Conservation (phyloP, 768 basidiomycete genomes). For the Coprinopsis strossmayeri region DNA sequence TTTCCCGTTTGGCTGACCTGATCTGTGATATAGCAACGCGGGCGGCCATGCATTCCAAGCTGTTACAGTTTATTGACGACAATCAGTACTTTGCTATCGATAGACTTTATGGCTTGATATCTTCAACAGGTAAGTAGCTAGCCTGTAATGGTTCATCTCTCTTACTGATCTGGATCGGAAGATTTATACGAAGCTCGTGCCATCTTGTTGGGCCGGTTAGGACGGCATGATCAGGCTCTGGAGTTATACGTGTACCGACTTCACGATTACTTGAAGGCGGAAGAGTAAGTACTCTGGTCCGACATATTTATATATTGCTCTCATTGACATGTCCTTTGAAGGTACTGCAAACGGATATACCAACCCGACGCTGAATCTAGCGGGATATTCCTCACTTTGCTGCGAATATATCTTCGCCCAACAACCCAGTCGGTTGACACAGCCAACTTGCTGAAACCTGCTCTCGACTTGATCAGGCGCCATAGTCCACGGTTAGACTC, state of each 20-base stretch:
- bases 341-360: slow-evolving; percentile 87
- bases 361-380: slow-evolving; percentile 46
- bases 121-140: slow-evolving; percentile 58
- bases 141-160: background rate
- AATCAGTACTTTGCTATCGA: slow-evolving; percentile 71
- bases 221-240: slow-evolving; percentile 90
- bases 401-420: slow-evolving; percentile 84
- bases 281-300: slow-evolving; percentile 53
- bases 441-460: slow-evolving; percentile 65
- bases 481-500: slow-evolving; percentile 82
- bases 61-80: slow-evolving; percentile 70
- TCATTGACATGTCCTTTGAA: slow-evolving; percentile 23
- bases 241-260: slow-evolving; percentile 90
- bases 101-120: slow-evolving; percentile 75
- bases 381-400: slow-evolving; percentile 74
- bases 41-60: slow-evolving; percentile 52
- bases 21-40: slow-evolving; percentile 34
- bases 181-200: slow-evolving; percentile 91
- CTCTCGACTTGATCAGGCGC: slow-evolving; percentile 79
- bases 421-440: slow-evolving; percentile 38
- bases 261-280: slow-evolving; percentile 79
- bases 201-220: slow-evolving; percentile 82
- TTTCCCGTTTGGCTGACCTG: background rate
- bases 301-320: background rate
- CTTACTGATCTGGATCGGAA: slow-evolving; percentile 20